These are phyloP conservation scores for Baorangia bicolor DNA, from an alignment of 768 basidiomycete species.

Conservation along the genomic window DNA sequence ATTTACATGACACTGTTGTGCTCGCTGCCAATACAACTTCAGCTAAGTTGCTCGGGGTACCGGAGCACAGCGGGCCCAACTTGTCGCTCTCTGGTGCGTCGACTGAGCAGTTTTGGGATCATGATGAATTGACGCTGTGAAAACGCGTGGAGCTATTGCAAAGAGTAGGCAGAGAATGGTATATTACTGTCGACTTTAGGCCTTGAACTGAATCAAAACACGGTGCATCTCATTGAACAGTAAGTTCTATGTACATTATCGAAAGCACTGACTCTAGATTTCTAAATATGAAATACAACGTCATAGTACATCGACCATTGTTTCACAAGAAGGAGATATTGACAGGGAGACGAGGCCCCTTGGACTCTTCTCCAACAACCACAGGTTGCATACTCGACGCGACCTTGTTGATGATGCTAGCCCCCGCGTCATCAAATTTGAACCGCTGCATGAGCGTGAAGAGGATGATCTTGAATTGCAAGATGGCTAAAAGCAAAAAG, in stretches of 20 bases:
- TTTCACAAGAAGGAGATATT: background rate
- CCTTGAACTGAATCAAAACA: background rate
- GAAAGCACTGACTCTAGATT: background rate
- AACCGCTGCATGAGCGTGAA: background rate
- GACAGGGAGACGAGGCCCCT: conserved; percentile 2
- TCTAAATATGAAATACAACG: background rate
- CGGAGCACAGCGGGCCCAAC: background rate
- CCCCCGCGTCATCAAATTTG: background rate
- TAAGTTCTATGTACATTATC: too few relatives aligned
- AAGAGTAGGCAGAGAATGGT: background rate
- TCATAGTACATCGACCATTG: background rate
- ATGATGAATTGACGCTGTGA: conserved; percentile 15
- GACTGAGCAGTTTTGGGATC: background rate
- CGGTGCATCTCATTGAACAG: background rate
- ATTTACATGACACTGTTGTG: background rate
- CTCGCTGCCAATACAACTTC: background rate
- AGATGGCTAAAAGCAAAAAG: background rate
- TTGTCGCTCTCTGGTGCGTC: background rate
- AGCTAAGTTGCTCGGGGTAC: background rate
- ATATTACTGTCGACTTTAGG: background rate
- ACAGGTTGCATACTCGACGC: conserved; percentile 11
- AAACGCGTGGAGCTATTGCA: background rate
- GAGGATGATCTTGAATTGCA: conserved; percentile 7
- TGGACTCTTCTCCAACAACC: conserved; percentile 4
- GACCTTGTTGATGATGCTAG: background rate